Percentiles rank a stretch among this genome's conserved stretches.
Conservation (phyloP, 495 filamentous ascomycete species). For the Aspergillus wentii region DNA sequence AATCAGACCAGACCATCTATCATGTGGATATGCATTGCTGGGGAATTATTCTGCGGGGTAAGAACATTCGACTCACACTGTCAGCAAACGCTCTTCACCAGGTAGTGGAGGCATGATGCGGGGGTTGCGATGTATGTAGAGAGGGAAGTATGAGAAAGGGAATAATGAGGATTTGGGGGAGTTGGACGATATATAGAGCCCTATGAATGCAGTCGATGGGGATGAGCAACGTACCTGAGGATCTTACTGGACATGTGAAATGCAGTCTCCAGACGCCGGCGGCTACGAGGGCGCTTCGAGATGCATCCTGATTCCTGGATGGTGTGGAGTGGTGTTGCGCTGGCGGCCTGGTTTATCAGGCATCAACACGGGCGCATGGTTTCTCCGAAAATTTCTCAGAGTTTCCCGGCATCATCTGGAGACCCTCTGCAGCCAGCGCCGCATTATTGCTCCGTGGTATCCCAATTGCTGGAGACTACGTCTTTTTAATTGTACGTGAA, state of each 20-base stretch:
- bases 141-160: background rate
- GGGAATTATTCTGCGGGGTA: constrained; percentile 21
- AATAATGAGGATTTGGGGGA: constrained; percentile 2
- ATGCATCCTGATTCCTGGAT: constrained; percentile 11
- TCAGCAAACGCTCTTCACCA: constrained; percentile 74
- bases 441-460: too few relatives aligned
- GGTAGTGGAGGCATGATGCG: constrained; percentile 68
- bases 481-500: too few relatives aligned
- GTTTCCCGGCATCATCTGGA: constrained; percentile 20
- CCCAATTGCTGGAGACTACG: too few relatives aligned
- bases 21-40: background rate
- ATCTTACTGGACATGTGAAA: constrained; percentile 7
- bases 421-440: too few relatives aligned
- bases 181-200: constrained; percentile 2
- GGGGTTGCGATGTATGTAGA: background rate
- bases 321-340: background rate
- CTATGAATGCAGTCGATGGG: too few relatives aligned
- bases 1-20: background rate
- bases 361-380: constrained; percentile 11
- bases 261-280: constrained; percentile 14
- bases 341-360: background rate
- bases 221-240: constrained; percentile 7
- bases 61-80: constrained; percentile 66
- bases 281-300: constrained; percentile 18
- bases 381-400: constrained; percentile 44